phyloP scores from a whole-genome alignment of 352 stramenopile species.

The Peronospora destructor region DNA sequence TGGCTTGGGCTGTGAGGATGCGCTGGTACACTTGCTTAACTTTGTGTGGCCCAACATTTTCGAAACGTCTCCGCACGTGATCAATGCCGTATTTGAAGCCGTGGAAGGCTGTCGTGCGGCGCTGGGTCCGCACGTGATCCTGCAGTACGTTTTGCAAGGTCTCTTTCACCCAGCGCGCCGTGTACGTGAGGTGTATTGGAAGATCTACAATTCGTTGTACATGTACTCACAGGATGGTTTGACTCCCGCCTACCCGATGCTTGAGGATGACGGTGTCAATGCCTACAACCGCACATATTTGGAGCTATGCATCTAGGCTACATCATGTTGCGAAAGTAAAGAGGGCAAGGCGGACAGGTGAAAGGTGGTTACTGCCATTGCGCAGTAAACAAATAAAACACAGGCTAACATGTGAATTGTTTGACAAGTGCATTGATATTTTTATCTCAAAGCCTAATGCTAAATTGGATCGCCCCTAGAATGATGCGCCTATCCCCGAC shows the following conservation, averaged over 20 bases:
- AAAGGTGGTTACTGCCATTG: constrained; percentile 3
- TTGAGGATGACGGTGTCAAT: constrained; percentile 95
- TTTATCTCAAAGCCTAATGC: no score
- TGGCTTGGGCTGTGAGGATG: constrained; percentile 96
- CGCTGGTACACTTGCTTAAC: constrained; percentile 96
- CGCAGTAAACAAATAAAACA: constrained; percentile 9
- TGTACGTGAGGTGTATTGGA: constrained; percentile 99
- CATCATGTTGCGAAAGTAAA: constrained; percentile 2
- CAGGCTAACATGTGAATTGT: constrained; percentile 20
- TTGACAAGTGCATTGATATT: not conserved
- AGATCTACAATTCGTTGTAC: constrained; percentile 99
- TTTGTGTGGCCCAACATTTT: constrained; percentile 99
- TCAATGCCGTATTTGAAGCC: constrained; percentile 97
- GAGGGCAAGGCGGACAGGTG: constrained; percentile 2
- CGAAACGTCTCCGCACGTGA: constrained; percentile 97
- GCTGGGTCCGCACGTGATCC: constrained; percentile 92
- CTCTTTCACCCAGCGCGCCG: constrained; percentile 97
- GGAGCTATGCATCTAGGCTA: constrained; percentile 72
- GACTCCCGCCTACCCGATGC: constrained; percentile 93
- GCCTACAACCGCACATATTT: constrained; percentile 93
- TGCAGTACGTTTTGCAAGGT: constrained; percentile 97
- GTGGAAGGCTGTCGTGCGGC: constrained; percentile 96
- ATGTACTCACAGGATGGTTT: constrained; percentile 97
- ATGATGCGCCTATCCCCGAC: no score
- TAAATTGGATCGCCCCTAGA: no score